Evolutionary conservation across 1,284 basidiomycete genomes (phyloP), one percentile per base, ranked within the genome.

Genomic region (Tylopilus sp.): DNA sequence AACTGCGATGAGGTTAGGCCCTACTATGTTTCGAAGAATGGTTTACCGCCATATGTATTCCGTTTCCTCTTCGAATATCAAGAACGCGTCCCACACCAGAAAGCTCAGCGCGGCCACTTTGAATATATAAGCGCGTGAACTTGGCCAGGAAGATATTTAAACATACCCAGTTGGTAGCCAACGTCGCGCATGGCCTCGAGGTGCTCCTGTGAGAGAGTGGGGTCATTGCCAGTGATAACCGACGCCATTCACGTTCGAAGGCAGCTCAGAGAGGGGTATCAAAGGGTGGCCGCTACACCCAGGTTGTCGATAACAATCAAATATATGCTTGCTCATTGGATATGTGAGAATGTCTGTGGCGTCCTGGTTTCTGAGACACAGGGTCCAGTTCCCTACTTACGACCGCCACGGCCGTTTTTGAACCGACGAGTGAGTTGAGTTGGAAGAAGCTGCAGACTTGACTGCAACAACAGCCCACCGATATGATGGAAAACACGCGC

Each of bases 21-120:
- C 7, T 19, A 19, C 29, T 29, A 9, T 22, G 41, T 44, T 44
- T 44, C 19, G 41, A 44, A 6, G 13, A 54, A 41, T 53, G 26
- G 41, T 61, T 64, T 62, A 76, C 76, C 53, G 57, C 73, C 76
- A 79, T 54, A 76, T 49, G 52, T 67, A 65, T 53, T 72, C 65
- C 3, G 64, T 38, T 52, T 77, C 76, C 47, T 59, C 64, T 16
- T 57, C 49, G 18, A 66, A 60, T 19, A 64, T 68, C 57, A 71
- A 22, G n/a, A 77, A 18, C 19, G 61, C 53, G 49, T 75, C 68
- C 74, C 68, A 74, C 26, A 70, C 53, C 61, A 65, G 16, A 41
- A 75, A 61, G 19, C 51, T 53, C 15, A 70, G 29, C 19, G 69
- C 65, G 1, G 73, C 66, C 44, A 68, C 71, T 73, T 70, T 53